A percentile compares a stretch with the other conserved stretches of the same genome.
These are phyloP conservation scores for Rhododendron williamsianum DNA, from an alignment of 148 eudicot genomes.

Conservation along the genomic window DNA sequence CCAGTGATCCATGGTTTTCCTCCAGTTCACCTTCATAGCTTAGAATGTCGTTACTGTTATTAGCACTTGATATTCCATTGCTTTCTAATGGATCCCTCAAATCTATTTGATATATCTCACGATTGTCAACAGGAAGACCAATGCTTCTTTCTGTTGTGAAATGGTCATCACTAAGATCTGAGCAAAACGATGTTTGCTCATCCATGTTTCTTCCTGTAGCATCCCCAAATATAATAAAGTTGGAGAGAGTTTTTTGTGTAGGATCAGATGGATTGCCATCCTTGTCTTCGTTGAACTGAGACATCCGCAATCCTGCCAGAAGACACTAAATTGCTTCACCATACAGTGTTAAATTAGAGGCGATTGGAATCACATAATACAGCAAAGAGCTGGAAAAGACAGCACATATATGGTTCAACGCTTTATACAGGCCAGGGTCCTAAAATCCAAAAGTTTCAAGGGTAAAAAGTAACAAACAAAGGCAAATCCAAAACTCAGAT, in stretches of 20 bases:
- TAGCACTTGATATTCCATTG: constrained; percentile 30
- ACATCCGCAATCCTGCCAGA: constrained; percentile 73
- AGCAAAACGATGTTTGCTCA: constrained; percentile 21
- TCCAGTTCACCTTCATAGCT: constrained; percentile 13
- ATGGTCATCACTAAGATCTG: constrained; percentile 25
- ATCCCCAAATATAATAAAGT: constrained; percentile 48
- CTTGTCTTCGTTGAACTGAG: constrained; percentile 71
- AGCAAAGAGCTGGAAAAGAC: not conserved
- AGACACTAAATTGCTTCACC: not conserved
- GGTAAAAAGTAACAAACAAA: too few relatives aligned
- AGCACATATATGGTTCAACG: not conserved
- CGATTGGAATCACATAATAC: not conserved
- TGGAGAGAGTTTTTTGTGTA: constrained; percentile 73
- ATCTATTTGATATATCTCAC: constrained; percentile 16
- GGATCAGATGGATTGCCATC: constrained; percentile 56
- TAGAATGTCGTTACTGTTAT: constrained; percentile 20
- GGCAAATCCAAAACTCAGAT: not conserved
- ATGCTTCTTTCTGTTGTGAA: constrained; percentile 14
- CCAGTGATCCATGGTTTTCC: constrained; percentile 1
- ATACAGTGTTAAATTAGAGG: not conserved
- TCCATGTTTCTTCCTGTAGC: constrained; percentile 24
- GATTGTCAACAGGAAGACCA: constrained; percentile 24
- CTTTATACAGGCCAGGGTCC: not conserved
- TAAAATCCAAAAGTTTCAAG: not conserved
- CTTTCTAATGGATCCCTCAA: constrained; percentile 24